A percentile compares a stretch with the other conserved stretches of the same genome.
Conservation (phyloP, 2,329 filamentous ascomycete genomes). For the Amauroascus verrucosus region DNA sequence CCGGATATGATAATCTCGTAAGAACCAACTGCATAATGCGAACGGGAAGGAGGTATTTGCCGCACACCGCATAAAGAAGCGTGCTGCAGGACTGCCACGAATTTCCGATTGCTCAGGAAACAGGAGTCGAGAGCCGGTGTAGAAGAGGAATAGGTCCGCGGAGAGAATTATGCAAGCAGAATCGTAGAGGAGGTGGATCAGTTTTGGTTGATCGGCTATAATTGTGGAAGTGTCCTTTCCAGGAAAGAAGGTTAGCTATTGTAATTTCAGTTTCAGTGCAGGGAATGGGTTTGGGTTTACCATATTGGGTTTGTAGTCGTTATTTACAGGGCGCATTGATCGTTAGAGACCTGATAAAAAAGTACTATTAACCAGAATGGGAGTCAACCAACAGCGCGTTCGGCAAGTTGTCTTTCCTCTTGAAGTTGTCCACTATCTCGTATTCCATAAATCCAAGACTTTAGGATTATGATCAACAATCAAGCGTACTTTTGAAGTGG, state of each 20-base stretch:
- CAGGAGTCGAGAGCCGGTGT: conserved; percentile 14
- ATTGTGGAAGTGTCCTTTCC: conserved; percentile 1
- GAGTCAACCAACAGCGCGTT: no score
- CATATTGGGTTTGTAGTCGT: no score
- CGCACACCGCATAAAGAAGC: conserved; percentile 14
- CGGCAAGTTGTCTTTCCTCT: no score
- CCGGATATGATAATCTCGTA: conserved; percentile 16
- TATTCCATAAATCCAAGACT: no score
- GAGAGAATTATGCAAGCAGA: conserved; percentile 11
- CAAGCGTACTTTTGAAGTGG: no score
- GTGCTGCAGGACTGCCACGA: conserved; percentile 11
- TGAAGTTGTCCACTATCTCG: no score
- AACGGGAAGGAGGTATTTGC: conserved; percentile 11
- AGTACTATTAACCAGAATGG: no score
- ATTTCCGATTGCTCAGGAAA: conserved; percentile 14
- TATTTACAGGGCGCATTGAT: no score
- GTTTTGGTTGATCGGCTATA: conserved; percentile 11
- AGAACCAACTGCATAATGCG: conserved; percentile 10
- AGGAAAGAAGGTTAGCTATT: neutral
- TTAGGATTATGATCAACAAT: no score
- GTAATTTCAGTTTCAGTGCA: neutral
- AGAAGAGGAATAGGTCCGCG: conserved; percentile 14
- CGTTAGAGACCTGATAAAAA: no score
- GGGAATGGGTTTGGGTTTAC: no score
- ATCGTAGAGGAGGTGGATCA: conserved; percentile 15